Conservation (phyloP, 2,329 filamentous ascomycete species). For the Aspergillus tanneri region DNA sequence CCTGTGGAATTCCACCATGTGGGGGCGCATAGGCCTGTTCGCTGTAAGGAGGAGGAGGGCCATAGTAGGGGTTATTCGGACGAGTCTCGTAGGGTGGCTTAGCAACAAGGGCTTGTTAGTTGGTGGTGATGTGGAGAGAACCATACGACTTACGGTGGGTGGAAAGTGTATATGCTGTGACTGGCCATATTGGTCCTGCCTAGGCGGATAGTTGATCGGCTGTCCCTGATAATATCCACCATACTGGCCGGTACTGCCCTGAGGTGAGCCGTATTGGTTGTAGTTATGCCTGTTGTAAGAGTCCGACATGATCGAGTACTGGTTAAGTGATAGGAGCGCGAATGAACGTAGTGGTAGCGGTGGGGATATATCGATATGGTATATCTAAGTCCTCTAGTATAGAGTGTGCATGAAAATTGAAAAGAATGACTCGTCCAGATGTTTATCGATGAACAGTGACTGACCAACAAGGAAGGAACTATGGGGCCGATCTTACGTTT, state of each 20-base stretch:
- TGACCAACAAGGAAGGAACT: not conserved
- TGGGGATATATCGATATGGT: not conserved
- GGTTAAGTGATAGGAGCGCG: not conserved
- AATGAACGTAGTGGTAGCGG: not conserved
- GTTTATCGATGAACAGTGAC: not conserved
- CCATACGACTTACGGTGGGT: slow-evolving; percentile 28
- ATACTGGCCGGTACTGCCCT: slow-evolving; percentile 21
- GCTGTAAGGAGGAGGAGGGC: slow-evolving; percentile 20
- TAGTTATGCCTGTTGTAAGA: not conserved
- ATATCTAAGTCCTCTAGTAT: not conserved
- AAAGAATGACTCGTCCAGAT: not conserved
- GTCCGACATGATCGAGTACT: not conserved
- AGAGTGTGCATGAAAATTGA: not conserved
- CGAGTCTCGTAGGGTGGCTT: slow-evolving; percentile 21
- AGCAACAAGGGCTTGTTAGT: not conserved
- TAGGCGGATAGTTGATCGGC: slow-evolving; percentile 23
- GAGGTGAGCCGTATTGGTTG: not conserved
- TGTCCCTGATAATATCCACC: slow-evolving; percentile 19
- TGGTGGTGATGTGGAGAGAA: not conserved
- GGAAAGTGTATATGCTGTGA: slow-evolving; percentile 28
- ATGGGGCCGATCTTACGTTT: too few relatives aligned
- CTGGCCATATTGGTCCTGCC: slow-evolving; percentile 22
- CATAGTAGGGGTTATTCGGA: slow-evolving; percentile 19
- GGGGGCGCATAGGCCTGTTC: slow-evolving; percentile 17
- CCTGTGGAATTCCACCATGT: slow-evolving; percentile 8